Base-by-base conservation (phyloP, 768 basidiomycete species). In the Holtermanniella nyarrowii region DNA sequence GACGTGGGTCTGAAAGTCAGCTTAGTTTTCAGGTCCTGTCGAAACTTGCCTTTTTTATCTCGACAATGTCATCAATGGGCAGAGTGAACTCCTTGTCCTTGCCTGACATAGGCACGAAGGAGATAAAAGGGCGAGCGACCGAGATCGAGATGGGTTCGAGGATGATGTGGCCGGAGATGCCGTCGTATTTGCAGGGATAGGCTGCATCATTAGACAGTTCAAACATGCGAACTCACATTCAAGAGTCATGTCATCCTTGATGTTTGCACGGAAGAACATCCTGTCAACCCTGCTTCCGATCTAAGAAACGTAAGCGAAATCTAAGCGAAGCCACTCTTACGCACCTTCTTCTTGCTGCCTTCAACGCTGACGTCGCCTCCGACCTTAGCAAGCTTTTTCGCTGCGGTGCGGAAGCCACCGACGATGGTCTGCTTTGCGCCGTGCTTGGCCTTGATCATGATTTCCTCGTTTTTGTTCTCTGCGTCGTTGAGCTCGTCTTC, bases 361-460 rank as follows among this genome's bases (percentile, higher is more conserved):
- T 73, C 71, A 39, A 75, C 65, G 21, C 67, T 61, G 10, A 74
- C 74, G 54, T 73, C 72, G 0, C 69, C 72, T 3, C 64, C 49
- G 60, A 75, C 70, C 23, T 59, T 65, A 0, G 74, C 74, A 42
- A 68, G 68, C 54, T 71, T 73, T 58, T 71, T 72, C 5, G 70
- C 69, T 7, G 66, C 53, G 16, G 56, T 58, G 42, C 60, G 58
- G 58, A 74, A 69, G 7, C 62, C 66, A 4, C 61, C 61, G 21
- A 70, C 47, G 26, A 74, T 43, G 54, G 69, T 71, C 24, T 53
- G 54, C 54, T 69, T 70, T 44, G 60, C 62, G 58, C 69, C 70
- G 53, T 63, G 56, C 56, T 69, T 68, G 25, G 61, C 63, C 50
- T 65, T 62, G 11, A 52, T 53, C 10, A 64, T 62, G 14, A 57